Percentiles rank a stretch among this genome's conserved stretches.
phyloP scores from a whole-genome alignment of 2,329 filamentous ascomycete genomes.

The Phaeosphaeriaceae sp. region DNA sequence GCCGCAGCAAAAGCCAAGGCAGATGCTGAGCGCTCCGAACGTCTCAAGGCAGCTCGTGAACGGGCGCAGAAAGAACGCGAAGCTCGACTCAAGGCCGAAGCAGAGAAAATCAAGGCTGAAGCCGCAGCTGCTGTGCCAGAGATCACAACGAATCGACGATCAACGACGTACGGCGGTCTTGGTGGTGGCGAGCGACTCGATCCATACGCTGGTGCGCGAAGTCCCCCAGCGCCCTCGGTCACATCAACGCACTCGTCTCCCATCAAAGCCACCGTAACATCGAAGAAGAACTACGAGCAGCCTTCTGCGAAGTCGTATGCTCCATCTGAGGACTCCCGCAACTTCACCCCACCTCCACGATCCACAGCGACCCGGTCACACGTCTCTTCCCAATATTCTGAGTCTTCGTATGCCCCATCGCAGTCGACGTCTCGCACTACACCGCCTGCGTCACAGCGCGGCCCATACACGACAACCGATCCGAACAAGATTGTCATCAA shows the following conservation, averaged over 20 bases:
- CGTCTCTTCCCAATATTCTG: slow-evolving; percentile 68
- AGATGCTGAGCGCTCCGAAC: slow-evolving; percentile 43
- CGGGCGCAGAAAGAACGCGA: slow-evolving; percentile 48
- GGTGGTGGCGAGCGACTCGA: slow-evolving; percentile 73
- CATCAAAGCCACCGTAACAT: slow-evolving; percentile 46
- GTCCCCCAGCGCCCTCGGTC: slow-evolving; percentile 55
- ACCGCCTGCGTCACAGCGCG: slow-evolving; percentile 78
- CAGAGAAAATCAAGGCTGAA: slow-evolving; percentile 40
- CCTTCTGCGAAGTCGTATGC: slow-evolving; percentile 63
- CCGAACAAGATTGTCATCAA: slow-evolving; percentile 96
- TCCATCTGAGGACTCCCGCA: slow-evolving; percentile 60
- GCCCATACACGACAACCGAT: slow-evolving; percentile 84
- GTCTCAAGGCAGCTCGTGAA: slow-evolving; percentile 49
- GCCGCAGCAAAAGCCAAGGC: slow-evolving; percentile 41
- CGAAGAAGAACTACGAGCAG: slow-evolving; percentile 53
- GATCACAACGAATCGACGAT: slow-evolving; percentile 32
- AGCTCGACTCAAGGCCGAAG: slow-evolving; percentile 45
- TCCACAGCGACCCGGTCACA: slow-evolving; percentile 36
- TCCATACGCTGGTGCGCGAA: slow-evolving; percentile 66
- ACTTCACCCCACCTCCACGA: slow-evolving; percentile 40
- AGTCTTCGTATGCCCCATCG: slow-evolving; percentile 85
- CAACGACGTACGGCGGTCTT: slow-evolving; percentile 47
- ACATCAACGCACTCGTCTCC: slow-evolving; percentile 49
- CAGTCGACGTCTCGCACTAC: slow-evolving; percentile 84
- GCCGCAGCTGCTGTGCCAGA: slow-evolving; percentile 31